Evolutionary conservation across 805 yeast genomes (phyloP).

Genomic region (Cyberlindnera subsufficiens): DNA sequence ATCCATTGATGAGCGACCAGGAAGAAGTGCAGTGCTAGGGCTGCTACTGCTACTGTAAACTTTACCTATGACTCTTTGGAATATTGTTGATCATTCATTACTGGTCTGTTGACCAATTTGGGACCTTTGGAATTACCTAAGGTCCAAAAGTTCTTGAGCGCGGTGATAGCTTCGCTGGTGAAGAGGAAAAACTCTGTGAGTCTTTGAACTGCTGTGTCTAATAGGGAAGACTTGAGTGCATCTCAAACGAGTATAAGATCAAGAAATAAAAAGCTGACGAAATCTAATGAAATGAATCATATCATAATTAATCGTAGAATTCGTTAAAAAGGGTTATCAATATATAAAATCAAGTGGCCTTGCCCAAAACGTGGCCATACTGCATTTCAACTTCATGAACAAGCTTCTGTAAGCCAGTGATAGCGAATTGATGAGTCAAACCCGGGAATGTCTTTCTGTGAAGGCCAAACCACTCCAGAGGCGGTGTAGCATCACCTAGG

Average conservation of each 20-base stretch:
- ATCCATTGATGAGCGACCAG: background rate
- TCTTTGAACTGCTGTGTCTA: constrained; percentile 5
- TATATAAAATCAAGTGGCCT: constrained; percentile 13
- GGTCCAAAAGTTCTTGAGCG: constrained; percentile 47
- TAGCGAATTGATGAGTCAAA: constrained; percentile 74
- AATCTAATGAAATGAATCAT: background rate
- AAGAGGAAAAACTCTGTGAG: constrained; percentile 1
- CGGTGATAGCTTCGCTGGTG: constrained; percentile 31
- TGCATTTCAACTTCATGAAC: constrained; percentile 58
- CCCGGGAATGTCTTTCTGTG: constrained; percentile 84
- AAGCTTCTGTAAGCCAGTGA: constrained; percentile 66
- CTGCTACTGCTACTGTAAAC: background rate
- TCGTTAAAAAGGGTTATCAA: background rate
- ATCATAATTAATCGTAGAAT: constrained; percentile 1
- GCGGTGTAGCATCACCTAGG: constrained; percentile 96
- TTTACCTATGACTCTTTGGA: background rate
- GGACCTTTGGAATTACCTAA: constrained; percentile 42
- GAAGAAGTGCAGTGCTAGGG: background rate
- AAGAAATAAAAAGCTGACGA: background rate
- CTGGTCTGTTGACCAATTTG: constrained; percentile 52
- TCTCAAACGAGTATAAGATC: constrained; percentile 5
- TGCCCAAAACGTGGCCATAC: constrained; percentile 37
- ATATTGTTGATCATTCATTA: constrained; percentile 41
- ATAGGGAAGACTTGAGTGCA: constrained; percentile 2
- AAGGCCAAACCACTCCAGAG: constrained; percentile 95